Percentiles rank a stretch among this genome's conserved stretches.
Evolutionary conservation across 495 filamentous ascomycete species (phyloP).

Genomic region (Evansstolkia leycettana): DNA sequence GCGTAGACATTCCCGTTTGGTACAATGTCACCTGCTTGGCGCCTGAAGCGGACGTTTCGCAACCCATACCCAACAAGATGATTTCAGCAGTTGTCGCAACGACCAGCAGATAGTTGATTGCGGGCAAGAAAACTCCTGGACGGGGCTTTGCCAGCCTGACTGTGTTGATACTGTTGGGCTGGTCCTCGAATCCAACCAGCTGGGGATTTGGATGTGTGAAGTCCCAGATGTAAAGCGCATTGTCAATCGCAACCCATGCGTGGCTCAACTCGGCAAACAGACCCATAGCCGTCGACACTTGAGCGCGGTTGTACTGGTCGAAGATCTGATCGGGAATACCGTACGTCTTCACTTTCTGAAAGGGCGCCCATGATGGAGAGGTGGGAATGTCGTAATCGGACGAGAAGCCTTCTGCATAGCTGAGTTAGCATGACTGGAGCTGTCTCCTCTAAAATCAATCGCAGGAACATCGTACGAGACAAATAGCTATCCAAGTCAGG

Average conservation of each 20-base stretch:
- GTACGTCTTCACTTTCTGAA: conserved; percentile 69
- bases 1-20: conserved; percentile 68
- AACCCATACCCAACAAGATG: conserved; percentile 67
- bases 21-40: conserved; percentile 61
- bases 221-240: conserved; percentile 93
- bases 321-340: conserved; percentile 81
- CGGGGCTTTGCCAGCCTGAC: conserved; percentile 74
- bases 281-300: conserved; percentile 79
- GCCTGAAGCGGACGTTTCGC: conserved; percentile 46
- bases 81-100: conserved; percentile 78
- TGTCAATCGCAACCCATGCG: conserved; percentile 93
- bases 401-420: conserved; percentile 60
- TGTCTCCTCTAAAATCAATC: neutral
- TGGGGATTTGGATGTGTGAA: conserved; percentile 80
- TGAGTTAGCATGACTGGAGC: neutral
- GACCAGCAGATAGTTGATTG: conserved; percentile 76
- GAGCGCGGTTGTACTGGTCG: conserved; percentile 73
- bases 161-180: conserved; percentile 69
- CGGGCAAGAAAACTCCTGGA: conserved; percentile 66
- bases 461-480: conserved; percentile 51
- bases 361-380: conserved; percentile 68
- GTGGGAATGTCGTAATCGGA: conserved; percentile 76
- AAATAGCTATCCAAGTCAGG: conserved; percentile 86
- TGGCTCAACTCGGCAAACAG: conserved; percentile 87
- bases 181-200: conserved; percentile 85